These are phyloP conservation scores for Hippophae gyantsensis DNA, from an alignment of 306 rosid species.

Conservation along the genomic window DNA sequence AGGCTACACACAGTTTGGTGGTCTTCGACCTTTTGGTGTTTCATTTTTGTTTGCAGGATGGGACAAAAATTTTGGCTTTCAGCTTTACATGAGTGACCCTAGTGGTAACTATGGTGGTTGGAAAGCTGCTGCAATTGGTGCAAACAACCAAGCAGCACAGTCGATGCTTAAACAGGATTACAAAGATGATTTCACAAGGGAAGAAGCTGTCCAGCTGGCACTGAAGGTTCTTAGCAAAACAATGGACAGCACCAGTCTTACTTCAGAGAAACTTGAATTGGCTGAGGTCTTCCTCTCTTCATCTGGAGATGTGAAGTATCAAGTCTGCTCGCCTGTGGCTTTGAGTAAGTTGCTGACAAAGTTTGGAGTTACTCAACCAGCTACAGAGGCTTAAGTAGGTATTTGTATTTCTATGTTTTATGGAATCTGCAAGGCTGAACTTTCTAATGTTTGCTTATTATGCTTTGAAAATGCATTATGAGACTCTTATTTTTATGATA, in stretches of 20 bases:
- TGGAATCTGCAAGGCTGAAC: not conserved
- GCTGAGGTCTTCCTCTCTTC: constrained; percentile 28
- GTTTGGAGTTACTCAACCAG: constrained; percentile 28
- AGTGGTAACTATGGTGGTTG: constrained; percentile 32
- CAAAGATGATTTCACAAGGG: constrained; percentile 32
- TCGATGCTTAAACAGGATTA: constrained; percentile 27
- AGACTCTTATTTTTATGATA: not conserved
- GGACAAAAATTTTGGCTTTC: constrained; percentile 28
- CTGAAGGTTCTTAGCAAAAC: constrained; percentile 37
- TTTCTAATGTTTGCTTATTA: not conserved
- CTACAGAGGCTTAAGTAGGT: constrained; percentile 16
- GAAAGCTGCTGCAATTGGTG: constrained; percentile 31
- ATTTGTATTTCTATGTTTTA: not conserved
- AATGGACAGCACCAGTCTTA: constrained; percentile 36
- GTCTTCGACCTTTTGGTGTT: constrained; percentile 29
- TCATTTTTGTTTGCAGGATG: constrained; percentile 29
- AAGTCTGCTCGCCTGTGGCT: constrained; percentile 23
- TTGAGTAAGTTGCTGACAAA: constrained; percentile 24
- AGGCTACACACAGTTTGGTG: constrained; percentile 30
- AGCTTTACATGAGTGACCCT: constrained; percentile 29
- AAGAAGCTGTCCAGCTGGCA: constrained; percentile 29
- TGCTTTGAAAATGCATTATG: not conserved
- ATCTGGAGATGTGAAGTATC: constrained; percentile 29
- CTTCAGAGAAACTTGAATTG: constrained; percentile 34
- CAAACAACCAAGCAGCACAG: constrained; percentile 32